phyloP scores from a whole-genome alignment of 2,329 filamentous ascomycete species.

The Aspergillus tanneri region DNA sequence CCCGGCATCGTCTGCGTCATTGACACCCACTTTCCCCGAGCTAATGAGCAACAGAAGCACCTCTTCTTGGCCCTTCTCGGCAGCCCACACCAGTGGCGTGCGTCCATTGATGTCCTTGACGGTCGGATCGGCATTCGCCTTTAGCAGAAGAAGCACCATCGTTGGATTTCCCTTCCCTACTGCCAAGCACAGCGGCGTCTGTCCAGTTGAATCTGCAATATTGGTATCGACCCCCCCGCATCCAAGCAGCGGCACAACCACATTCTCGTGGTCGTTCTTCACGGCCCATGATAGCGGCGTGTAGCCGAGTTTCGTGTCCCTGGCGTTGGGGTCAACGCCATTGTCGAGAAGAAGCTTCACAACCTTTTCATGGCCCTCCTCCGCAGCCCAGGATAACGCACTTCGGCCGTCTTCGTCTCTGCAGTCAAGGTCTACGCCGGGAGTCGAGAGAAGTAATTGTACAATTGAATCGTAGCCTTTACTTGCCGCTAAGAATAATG shows the following conservation, averaged over 20 bases:
- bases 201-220: constrained; percentile 12
- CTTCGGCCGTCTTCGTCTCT: constrained; percentile 20
- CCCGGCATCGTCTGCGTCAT: constrained; percentile 20
- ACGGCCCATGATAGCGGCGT: constrained; percentile 23
- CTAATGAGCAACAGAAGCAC: constrained; percentile 26
- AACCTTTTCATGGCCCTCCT: constrained; percentile 22
- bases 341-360: constrained; percentile 17
- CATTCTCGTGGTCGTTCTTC: constrained; percentile 17
- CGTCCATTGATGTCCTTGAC: constrained; percentile 9
- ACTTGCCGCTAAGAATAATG: constrained; percentile 24
- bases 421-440: constrained; percentile 23
- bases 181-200: constrained; percentile 20
- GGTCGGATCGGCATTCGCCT: constrained; percentile 15
- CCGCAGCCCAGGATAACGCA: constrained; percentile 26
- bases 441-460: constrained; percentile 21
- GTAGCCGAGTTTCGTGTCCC: constrained; percentile 14
- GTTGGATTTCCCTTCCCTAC: constrained; percentile 21
- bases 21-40: constrained; percentile 20
- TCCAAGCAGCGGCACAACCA: constrained; percentile 15
- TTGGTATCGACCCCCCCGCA: constrained; percentile 19
- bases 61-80: constrained; percentile 20
- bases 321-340: constrained; percentile 17
- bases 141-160: constrained; percentile 24
- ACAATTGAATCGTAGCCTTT: constrained; percentile 28
- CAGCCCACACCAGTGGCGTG: constrained; percentile 17